phyloP scores from a whole-genome alignment of 2,329 filamentous ascomycete species.

The Alternaria angustiovoidea region DNA sequence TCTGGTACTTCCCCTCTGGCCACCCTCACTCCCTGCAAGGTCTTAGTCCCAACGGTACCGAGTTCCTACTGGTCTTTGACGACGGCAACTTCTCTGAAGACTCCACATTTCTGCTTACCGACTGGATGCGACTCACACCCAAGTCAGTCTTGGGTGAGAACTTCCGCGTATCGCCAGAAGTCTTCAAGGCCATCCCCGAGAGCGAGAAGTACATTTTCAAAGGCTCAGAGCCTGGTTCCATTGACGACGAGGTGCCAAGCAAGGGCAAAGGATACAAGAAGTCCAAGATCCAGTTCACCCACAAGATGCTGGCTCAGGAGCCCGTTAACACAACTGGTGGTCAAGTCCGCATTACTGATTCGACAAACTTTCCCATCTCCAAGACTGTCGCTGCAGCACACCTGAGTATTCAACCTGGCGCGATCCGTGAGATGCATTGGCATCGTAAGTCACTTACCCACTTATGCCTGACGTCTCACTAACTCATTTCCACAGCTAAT shows the following conservation, averaged over 20 bases:
- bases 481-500: constrained; percentile 47
- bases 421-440: constrained; percentile 83
- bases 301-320: constrained; percentile 74
- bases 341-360: constrained; percentile 76
- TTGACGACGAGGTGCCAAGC: constrained; percentile 70
- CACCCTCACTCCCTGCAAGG: constrained; percentile 81
- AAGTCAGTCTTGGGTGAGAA: constrained; percentile 77
- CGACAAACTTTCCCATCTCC: constrained; percentile 77
- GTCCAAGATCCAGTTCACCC: constrained; percentile 73
- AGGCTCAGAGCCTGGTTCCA: constrained; percentile 69
- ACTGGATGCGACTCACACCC: constrained; percentile 77
- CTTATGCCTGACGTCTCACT: not conserved
- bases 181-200: constrained; percentile 73
- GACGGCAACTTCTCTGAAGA: constrained; percentile 67
- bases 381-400: constrained; percentile 77
- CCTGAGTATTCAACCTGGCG: constrained; percentile 74
- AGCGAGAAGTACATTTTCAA: constrained; percentile 80
- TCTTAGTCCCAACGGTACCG: constrained; percentile 69
- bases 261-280: constrained; percentile 67
- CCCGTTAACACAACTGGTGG: constrained; percentile 73
- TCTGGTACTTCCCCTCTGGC: constrained; percentile 84
- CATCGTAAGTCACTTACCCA: constrained; percentile 57
- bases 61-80: constrained; percentile 71
- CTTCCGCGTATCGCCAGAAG: constrained; percentile 74
- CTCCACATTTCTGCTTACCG: constrained; percentile 76